Evolutionary conservation across 352 stramenopile genomes (phyloP).

Genomic region (Phytophthora citricola): DNA sequence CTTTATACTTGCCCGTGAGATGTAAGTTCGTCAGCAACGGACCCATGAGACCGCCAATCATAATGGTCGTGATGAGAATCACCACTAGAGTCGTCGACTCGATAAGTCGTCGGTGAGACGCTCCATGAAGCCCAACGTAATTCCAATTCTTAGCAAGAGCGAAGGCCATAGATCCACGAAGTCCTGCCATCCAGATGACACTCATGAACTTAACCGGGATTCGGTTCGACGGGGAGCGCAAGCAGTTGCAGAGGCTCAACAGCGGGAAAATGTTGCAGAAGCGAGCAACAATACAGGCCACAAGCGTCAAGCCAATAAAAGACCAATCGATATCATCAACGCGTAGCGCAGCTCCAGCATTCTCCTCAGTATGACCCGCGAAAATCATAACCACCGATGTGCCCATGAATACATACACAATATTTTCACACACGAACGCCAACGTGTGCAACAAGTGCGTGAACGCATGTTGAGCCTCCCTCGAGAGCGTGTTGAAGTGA

Average conservation of each 20-base stretch:
- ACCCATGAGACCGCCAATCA: slow-evolving; percentile 79
- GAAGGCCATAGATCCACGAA: slow-evolving; percentile 95
- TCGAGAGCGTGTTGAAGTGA: slow-evolving; percentile 88
- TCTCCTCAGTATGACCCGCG: slow-evolving; percentile 65
- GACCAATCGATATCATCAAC: slow-evolving; percentile 84
- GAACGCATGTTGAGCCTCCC: slow-evolving; percentile 83
- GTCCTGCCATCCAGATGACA: slow-evolving; percentile 93
- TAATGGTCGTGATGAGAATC: slow-evolving; percentile 87
- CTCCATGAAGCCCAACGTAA: slow-evolving; percentile 71
- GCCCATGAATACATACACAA: slow-evolving; percentile 91
- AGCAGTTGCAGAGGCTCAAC: slow-evolving; percentile 76
- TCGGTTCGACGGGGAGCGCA: slow-evolving; percentile 53
- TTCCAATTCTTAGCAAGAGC: slow-evolving; percentile 89
- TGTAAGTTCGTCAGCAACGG: slow-evolving; percentile 66
- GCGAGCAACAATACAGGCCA: slow-evolving; percentile 70
- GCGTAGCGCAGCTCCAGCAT: slow-evolving; percentile 59
- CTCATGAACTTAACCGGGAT: slow-evolving; percentile 82
- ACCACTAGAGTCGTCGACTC: slow-evolving; percentile 90
- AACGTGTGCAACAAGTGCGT: slow-evolving; percentile 85
- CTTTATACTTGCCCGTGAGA: slow-evolving; percentile 48
- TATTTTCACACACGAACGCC: slow-evolving; percentile 82
- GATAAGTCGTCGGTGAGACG: slow-evolving; percentile 80
- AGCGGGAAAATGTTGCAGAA: slow-evolving; percentile 86
- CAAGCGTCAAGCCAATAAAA: slow-evolving; percentile 83
- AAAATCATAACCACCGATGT: slow-evolving; percentile 89